phyloP scores from a whole-genome alignment of 2,329 filamentous ascomycete species.

The Penicillium sp. region DNA sequence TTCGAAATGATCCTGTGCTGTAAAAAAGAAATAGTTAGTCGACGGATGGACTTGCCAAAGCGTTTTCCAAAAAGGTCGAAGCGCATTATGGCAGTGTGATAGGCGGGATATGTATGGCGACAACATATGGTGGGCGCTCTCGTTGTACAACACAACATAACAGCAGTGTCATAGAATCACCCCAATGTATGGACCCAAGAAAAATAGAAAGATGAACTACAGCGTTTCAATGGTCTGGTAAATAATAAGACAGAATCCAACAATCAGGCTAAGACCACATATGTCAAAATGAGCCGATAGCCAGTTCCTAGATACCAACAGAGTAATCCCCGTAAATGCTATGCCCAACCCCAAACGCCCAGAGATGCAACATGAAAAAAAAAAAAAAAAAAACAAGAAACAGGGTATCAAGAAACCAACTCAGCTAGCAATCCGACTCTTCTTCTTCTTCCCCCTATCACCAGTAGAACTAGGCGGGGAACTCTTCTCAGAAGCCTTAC shows the following conservation, averaged over 20 bases:
- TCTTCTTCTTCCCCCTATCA: slow-evolving; percentile 38
- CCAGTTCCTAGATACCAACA: neutral
- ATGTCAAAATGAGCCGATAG: neutral
- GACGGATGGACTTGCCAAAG: too few species aligned
- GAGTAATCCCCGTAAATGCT: neutral
- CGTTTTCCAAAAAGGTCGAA: too few species aligned
- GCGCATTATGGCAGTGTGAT: neutral
- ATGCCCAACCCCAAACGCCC: slow-evolving; percentile 9
- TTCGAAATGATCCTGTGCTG: too few species aligned
- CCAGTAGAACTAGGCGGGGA: slow-evolving; percentile 36
- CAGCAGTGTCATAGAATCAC: neutral
- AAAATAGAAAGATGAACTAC: neutral
- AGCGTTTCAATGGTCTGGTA: too few species aligned
- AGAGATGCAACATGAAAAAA: slow-evolving; percentile 6
- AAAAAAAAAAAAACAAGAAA: neutral
- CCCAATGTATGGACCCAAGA: neutral
- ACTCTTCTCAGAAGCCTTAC: slow-evolving; percentile 32
- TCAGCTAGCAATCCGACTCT: slow-evolving; percentile 33
- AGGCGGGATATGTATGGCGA: neutral
- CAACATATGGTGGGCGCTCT: neutral
- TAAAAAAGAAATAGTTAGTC: too few species aligned
- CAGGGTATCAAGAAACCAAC: slow-evolving; percentile 25
- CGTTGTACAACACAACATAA: neutral
- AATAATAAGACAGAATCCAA: neutral
- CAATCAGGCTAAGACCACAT: neutral